phyloP scores from a whole-genome alignment of 2,329 filamentous ascomycete genomes.

The Coniochaeta sp. region DNA sequence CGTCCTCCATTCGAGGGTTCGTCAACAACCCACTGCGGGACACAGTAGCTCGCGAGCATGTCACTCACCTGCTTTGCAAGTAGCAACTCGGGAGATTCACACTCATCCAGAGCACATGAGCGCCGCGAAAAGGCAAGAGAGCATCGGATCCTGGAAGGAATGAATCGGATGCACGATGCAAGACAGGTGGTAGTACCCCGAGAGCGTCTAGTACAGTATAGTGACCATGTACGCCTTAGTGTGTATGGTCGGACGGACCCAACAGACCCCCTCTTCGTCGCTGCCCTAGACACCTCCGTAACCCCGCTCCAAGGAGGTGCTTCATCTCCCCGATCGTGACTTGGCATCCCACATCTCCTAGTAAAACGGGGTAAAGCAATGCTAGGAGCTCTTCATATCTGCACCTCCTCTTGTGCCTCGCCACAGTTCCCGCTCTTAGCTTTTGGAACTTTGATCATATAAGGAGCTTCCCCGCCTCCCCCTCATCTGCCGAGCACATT shows the following conservation, averaged over 20 bases:
- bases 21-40: neutral
- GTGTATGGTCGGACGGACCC: neutral
- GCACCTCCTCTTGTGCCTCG: neutral
- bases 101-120: neutral
- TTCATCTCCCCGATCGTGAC: neutral
- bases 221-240: no score
- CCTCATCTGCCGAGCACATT: constrained; percentile 1
- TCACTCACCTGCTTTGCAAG: neutral
- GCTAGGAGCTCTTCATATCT: neutral
- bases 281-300: neutral
- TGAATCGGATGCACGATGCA: neutral
- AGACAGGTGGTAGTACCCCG: neutral
- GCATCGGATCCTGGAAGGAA: neutral
- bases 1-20: neutral
- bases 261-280: neutral
- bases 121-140: neutral
- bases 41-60: neutral
- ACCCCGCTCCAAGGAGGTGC: neutral
- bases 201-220: neutral
- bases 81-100: no score
- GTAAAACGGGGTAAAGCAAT: neutral
- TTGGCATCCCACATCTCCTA: neutral
- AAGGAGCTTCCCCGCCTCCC: neutral
- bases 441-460: neutral
- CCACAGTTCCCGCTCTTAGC: neutral